Evolutionary conservation across 83 land plant species (phyloP).

Genomic region (Picea abies): DNA sequence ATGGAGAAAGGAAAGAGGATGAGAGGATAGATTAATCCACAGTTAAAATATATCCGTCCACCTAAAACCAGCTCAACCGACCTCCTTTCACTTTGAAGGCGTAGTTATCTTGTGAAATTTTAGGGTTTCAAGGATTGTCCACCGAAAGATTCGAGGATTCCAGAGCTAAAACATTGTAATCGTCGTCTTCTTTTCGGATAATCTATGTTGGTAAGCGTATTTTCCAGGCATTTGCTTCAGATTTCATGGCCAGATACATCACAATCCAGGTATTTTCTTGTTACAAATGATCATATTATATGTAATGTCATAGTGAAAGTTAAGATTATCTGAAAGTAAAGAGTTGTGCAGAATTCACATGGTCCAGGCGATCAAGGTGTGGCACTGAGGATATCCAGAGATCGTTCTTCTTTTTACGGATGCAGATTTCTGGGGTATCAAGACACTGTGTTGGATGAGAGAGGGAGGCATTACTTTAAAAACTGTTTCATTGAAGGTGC

Average conservation of each 20-base stretch:
- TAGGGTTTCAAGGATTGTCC: too few species aligned
- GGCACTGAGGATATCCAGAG: slow-evolving; percentile 55
- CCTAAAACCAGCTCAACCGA: too few species aligned
- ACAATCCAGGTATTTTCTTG: slow-evolving; percentile 43
- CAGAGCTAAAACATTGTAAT: too few species aligned
- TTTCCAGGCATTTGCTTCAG: slow-evolving; percentile 28
- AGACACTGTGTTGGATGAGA: slow-evolving; percentile 71
- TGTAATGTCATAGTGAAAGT: neutral
- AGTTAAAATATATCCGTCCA: too few species aligned
- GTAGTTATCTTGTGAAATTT: too few species aligned
- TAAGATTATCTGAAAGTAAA: too few species aligned
- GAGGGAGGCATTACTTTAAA: slow-evolving; percentile 69
- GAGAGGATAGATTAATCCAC: too few species aligned
- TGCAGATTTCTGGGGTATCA: slow-evolving; percentile 60
- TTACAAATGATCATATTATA: neutral
- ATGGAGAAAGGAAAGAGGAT: too few species aligned
- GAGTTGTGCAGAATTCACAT: neutral
- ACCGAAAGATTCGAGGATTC: too few species aligned
- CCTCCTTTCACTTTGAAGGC: too few species aligned
- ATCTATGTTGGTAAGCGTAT: too few species aligned
- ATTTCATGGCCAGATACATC: slow-evolving; percentile 65
- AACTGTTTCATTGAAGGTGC: slow-evolving; percentile 22
- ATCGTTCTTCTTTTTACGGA: slow-evolving; percentile 56
- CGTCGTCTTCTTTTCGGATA: too few species aligned
- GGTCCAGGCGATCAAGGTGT: slow-evolving; percentile 42